phyloP scores from a whole-genome alignment of 805 yeast genomes.

The Ogataea nakhonphanomensis region DNA sequence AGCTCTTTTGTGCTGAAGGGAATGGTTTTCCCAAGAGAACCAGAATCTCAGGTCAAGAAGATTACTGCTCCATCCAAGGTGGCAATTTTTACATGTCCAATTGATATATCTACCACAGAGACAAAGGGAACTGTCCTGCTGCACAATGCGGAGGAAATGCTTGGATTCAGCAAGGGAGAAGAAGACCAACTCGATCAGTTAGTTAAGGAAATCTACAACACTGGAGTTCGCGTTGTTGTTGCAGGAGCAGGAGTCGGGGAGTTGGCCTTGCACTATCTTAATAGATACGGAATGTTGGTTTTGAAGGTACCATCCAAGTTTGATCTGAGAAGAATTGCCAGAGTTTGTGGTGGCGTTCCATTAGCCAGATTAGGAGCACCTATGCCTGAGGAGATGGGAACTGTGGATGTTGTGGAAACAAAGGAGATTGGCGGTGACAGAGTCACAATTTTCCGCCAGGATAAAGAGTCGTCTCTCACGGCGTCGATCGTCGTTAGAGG shows the following conservation, averaged over 20 bases:
- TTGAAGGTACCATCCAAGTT: constrained; percentile 91
- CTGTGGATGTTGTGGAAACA: constrained; percentile 82
- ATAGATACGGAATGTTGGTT: constrained; percentile 80
- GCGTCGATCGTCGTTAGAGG: constrained; percentile 94
- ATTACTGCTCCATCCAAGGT: constrained; percentile 67
- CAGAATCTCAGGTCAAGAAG: constrained; percentile 85
- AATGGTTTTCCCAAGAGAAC: constrained; percentile 97
- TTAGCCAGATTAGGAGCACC: constrained; percentile 93
- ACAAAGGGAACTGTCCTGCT: constrained; percentile 95
- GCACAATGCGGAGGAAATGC: constrained; percentile 96
- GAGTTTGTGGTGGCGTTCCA: constrained; percentile 98
- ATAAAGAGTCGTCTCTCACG: constrained; percentile 63
- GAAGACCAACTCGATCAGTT: constrained; percentile 87
- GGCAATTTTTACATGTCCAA: constrained; percentile 89
- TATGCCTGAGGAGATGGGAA: constrained; percentile 89
- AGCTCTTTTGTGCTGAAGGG: constrained; percentile 85
- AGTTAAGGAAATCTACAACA: constrained; percentile 74
- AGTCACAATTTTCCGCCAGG: constrained; percentile 90
- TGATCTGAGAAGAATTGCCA: constrained; percentile 87
- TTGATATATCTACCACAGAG: constrained; percentile 95
- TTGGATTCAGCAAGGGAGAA: constrained; percentile 93
- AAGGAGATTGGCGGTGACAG: constrained; percentile 97
- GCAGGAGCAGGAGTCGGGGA: constrained; percentile 97
- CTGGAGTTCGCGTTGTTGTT: constrained; percentile 83
- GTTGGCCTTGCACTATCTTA: constrained; percentile 86